Evolutionary conservation across 2,329 filamentous ascomycete genomes (phyloP), one percentile per base, ranked within the genome.

Genomic region (Thelonectria rubi): DNA sequence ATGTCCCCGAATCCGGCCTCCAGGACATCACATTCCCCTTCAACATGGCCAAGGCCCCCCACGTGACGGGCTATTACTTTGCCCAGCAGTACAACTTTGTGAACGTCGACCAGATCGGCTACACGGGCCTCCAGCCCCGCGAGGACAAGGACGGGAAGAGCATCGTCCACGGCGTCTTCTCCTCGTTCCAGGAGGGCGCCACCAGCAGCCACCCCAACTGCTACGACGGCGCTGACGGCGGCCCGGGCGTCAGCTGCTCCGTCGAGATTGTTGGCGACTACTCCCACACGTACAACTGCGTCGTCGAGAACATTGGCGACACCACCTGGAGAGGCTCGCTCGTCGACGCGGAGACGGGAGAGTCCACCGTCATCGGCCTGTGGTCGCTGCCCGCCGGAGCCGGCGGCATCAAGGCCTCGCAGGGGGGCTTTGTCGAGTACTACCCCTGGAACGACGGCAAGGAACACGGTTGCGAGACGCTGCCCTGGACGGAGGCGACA

Each of bases 171-270:
- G 66, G 42, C 21, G 63, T 65, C 55, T 72, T 69, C 58, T 71
- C 70, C 8, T 63, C 64, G 3, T 72, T 70, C 49, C 50, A 62
- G 14, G 20, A 5, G 1, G 66, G 65, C 20, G 61, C 69, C 5
- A 71, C 54, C 1, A 63, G 63, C 2, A 18, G 10, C 7, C 54
- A 71, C 26, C 14, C 55, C 0, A 68, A 68, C 34, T 72, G 73
- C 67, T 2, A 68, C 46, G 1, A 66, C 50, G 57, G 72, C 30
- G 66, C 74, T 59, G 66, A 76, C 53, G 58, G 69, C 58, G 48
- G 71, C 45, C 64, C 72, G 54, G 58, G 69, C 10, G 60, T 71
- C 9, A 68, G 72, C 55, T 69, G 69, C 55, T 39, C 63, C 17
- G 9, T 70, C 5, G 62, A 65, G 2, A 48, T 71, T 6, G 21